Evolutionary conservation across 176 grass and related monocot genomes (phyloP).

Genomic region (Avena sativa): DNA sequence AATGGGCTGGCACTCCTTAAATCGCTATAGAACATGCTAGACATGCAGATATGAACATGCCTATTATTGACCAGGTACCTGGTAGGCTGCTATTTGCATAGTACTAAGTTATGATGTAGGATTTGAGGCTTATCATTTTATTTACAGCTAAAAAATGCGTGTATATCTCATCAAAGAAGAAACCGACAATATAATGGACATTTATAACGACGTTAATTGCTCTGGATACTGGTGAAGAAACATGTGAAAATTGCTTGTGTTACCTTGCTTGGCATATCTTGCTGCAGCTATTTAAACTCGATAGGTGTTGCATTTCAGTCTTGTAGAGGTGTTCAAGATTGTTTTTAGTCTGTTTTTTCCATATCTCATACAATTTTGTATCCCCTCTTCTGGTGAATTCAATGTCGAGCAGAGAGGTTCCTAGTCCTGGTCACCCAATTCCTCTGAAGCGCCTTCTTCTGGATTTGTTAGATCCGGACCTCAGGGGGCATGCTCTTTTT

Average conservation of each 20-base stretch:
- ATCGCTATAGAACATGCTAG: background rate
- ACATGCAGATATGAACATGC: constrained; percentile 6
- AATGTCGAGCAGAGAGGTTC: background rate
- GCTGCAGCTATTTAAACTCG: background rate
- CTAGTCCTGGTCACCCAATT: background rate
- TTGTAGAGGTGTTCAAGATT: background rate
- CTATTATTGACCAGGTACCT: background rate
- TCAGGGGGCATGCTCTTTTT: background rate
- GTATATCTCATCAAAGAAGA: constrained; percentile 23
- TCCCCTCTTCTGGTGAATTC: background rate
- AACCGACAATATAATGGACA: background rate
- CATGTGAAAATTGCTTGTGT: constrained; percentile 23
- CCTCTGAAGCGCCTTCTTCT: constrained; percentile 16
- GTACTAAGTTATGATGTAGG: background rate
- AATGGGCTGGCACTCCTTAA: background rate
- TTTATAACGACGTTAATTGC: background rate
- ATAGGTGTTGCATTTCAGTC: background rate
- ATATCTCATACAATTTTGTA: background rate
- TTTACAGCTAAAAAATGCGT: background rate
- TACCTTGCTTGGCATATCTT: background rate
- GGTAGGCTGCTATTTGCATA: background rate
- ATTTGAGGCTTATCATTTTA: constrained; percentile 8
- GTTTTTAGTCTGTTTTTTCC: background rate
- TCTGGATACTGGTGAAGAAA: constrained; percentile 22
- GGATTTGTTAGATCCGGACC: constrained; percentile 20